A percentile compares a stretch with the other conserved stretches of the same genome.
Evolutionary conservation across 306 rosid genomes (phyloP).

Genomic region (Trichosanthes cucumerina): DNA sequence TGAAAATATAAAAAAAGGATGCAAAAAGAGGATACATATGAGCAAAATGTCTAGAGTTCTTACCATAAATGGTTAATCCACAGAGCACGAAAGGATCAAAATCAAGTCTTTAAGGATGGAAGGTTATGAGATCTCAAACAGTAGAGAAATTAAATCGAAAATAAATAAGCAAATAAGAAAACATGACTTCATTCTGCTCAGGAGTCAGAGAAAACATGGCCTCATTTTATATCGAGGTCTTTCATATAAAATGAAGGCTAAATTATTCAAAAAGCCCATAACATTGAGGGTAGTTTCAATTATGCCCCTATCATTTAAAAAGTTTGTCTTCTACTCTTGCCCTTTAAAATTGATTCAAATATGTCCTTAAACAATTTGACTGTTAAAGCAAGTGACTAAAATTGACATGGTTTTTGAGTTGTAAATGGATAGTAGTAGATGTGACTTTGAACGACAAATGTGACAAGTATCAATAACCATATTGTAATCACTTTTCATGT

Average conservation of each 20-base stretch:
- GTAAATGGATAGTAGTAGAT: no score
- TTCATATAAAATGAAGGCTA: neutral
- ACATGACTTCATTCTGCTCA: neutral
- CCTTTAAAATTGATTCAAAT: no score
- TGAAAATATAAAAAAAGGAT: neutral
- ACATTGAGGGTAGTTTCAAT: no score
- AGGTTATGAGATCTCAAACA: neutral
- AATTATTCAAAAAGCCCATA: no score
- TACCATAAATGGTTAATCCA: neutral
- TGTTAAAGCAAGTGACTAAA: no score
- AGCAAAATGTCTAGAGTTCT: neutral
- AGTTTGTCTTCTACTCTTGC: no score
- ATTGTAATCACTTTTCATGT: no score
- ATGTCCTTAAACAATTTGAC: no score
- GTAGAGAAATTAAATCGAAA: neutral
- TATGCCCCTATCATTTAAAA: no score
- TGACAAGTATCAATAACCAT: no score
- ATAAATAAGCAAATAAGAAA: neutral
- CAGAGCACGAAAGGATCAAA: neutral
- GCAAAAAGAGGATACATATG: neutral
- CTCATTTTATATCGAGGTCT: neutral
- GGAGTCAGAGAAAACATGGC: neutral
- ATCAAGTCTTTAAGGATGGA: neutral
- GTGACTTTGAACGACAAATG: no score
- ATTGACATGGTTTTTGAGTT: no score